A percentile compares a stretch with the other conserved stretches of the same genome.
Conservation (phyloP, 2,329 filamentous ascomycete genomes). For the Hymenoscyphus infarciens region DNA sequence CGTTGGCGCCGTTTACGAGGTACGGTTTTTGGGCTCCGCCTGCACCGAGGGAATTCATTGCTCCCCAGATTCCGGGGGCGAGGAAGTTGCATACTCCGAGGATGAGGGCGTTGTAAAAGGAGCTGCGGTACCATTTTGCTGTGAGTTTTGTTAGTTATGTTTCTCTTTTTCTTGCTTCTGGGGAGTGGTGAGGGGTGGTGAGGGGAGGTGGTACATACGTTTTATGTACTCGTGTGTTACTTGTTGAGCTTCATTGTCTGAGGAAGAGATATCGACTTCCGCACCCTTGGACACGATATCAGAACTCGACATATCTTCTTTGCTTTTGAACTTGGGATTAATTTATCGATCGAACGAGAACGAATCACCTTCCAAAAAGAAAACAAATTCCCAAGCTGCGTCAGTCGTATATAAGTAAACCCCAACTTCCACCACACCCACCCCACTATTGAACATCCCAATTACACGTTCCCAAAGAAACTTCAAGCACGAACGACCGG, state of each 20-base stretch:
- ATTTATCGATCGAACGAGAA: not conserved
- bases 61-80: constrained; percentile 68
- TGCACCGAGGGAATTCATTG: constrained; percentile 70
- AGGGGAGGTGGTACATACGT: constrained; percentile 1
- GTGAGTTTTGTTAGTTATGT: not conserved
- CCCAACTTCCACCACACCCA: not conserved
- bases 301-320: not conserved
- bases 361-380: not conserved
- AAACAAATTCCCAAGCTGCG: not conserved
- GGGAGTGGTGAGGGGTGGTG: not conserved
- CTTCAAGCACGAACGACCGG: not conserved
- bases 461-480: not conserved
- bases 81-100: constrained; percentile 68
- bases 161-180: not conserved
- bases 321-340: not conserved
- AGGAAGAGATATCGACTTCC: not conserved
- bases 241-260: constrained; percentile 5
- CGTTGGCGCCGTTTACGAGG: constrained; percentile 65
- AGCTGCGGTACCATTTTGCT: constrained; percentile 64
- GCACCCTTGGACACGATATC: not conserved
- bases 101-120: constrained; percentile 69
- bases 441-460: constrained; percentile 1
- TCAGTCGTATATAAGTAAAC: not conserved
- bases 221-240: constrained; percentile 4
- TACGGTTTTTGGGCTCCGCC: constrained; percentile 63